phyloP scores from a whole-genome alignment of 1,284 basidiomycete genomes.

The Bjerkandera adusta region DNA sequence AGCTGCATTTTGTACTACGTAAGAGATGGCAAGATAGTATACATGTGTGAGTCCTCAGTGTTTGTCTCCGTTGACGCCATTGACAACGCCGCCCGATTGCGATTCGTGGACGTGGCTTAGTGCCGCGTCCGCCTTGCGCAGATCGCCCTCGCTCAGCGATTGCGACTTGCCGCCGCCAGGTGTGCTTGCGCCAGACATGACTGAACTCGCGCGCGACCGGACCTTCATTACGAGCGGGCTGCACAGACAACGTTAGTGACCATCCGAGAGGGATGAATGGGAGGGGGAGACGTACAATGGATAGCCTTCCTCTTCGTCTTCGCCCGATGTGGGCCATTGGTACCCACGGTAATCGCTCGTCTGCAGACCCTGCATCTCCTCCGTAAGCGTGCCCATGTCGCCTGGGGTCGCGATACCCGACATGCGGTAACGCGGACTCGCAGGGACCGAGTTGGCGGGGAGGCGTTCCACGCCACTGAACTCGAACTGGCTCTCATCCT shows the following conservation, averaged over 20 bases:
- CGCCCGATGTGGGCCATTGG: constrained; percentile 58
- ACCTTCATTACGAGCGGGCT: constrained; percentile 92
- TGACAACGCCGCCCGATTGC: too few relatives aligned
- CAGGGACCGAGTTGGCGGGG: constrained; percentile 79
- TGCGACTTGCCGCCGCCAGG: constrained; percentile 78
- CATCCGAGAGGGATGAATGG: not conserved
- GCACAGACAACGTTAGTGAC: constrained; percentile 13
- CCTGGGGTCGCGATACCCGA: constrained; percentile 83
- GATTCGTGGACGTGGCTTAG: constrained; percentile 66
- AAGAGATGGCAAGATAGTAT: too few relatives aligned
- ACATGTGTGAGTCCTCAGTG: too few relatives aligned
- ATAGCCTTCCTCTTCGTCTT: constrained; percentile 91
- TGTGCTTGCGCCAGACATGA: constrained; percentile 86
- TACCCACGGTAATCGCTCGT: constrained; percentile 90
- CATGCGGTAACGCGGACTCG: constrained; percentile 77
- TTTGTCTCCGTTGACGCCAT: constrained; percentile 7
- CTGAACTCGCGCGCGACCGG: constrained; percentile 81
- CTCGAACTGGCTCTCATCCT: constrained; percentile 58
- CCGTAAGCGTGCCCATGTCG: constrained; percentile 91
- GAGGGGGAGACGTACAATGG: constrained; percentile 64
- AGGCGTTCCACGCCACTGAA: constrained; percentile 62
- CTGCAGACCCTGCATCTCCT: constrained; percentile 87
- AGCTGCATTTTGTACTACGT: too few relatives aligned
- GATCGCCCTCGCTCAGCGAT: constrained; percentile 81
- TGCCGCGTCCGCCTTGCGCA: constrained; percentile 81